These are phyloP conservation scores for Cajanus cajan DNA, from an alignment of 306 rosid genomes.

Conservation along the genomic window DNA sequence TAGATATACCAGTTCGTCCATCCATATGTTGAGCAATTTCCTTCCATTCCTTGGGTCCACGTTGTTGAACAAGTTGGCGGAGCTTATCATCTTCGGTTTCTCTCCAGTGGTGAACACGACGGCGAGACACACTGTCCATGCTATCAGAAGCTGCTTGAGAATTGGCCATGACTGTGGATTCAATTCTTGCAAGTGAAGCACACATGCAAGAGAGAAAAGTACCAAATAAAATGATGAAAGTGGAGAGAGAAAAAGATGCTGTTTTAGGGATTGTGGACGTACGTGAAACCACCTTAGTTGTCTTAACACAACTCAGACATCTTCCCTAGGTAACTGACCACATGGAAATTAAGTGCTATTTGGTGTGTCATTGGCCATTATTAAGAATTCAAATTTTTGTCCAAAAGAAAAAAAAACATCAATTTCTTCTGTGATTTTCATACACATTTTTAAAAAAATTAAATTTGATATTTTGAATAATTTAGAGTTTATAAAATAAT, in stretches of 20 bases:
- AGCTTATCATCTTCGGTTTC: slow-evolving; percentile 69
- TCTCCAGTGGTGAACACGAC: slow-evolving; percentile 61
- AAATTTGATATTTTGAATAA: too few relatives aligned
- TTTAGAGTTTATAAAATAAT: too few relatives aligned
- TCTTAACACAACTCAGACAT: slow-evolving; percentile 58
- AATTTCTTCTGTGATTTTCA: too few relatives aligned
- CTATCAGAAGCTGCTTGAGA: slow-evolving; percentile 26
- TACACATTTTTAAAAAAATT: too few relatives aligned
- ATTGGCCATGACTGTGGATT: slow-evolving; percentile 45
- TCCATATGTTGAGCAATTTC: slow-evolving; percentile 71
- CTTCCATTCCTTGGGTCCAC: slow-evolving; percentile 77
- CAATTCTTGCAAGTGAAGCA: slow-evolving; percentile 24
- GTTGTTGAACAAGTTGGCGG: slow-evolving; percentile 52
- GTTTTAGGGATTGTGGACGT: slow-evolving; percentile 69
- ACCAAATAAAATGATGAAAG: slow-evolving; percentile 40
- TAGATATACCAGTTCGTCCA: slow-evolving; percentile 67
- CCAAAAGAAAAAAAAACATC: too few relatives aligned
- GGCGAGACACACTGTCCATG: slow-evolving; percentile 31
- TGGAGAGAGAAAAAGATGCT: slow-evolving; percentile 9
- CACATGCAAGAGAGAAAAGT: slow-evolving; percentile 8
- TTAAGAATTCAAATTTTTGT: slow-evolving; percentile 6
- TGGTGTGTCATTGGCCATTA: slow-evolving; percentile 26
- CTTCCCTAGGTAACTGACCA: not conserved
- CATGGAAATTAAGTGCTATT: not conserved
- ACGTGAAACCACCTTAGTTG: slow-evolving; percentile 73